Evolutionary conservation across 805 yeast genomes (phyloP).

Genomic region (Candida palmyrensis): DNA sequence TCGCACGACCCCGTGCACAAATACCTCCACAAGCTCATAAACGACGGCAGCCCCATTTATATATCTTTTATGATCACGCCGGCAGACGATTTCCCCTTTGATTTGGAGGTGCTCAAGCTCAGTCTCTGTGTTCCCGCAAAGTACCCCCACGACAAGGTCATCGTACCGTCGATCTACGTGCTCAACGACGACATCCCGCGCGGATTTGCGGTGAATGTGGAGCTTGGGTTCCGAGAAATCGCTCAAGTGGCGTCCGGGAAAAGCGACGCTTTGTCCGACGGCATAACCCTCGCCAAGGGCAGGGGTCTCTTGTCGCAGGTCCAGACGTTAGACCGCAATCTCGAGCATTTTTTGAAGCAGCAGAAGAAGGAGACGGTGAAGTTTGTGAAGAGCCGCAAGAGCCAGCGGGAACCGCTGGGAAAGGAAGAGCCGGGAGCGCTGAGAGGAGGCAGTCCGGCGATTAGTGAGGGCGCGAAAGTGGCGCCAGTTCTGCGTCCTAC

Average conservation of each 20-base stretch:
- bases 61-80: conserved; percentile 47
- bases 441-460: background rate
- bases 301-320: conserved; percentile 52
- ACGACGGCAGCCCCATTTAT: conserved; percentile 20
- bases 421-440: no score
- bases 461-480: background rate
- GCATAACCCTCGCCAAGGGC: conserved; percentile 36
- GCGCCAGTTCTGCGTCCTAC: conserved; percentile 1
- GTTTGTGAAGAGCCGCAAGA: conserved; percentile 34
- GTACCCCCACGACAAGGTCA: conserved; percentile 40
- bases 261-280: conserved; percentile 13
- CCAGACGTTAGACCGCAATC: conserved; percentile 48
- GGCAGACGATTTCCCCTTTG: conserved; percentile 68
- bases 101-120: conserved; percentile 47
- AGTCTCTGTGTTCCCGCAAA: conserved; percentile 49
- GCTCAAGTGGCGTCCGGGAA: conserved; percentile 20
- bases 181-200: conserved; percentile 65
- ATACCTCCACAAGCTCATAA: conserved; percentile 1
- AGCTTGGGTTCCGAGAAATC: conserved; percentile 53
- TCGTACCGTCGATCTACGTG: conserved; percentile 47
- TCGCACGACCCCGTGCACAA: conserved; percentile 1
- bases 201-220: conserved; percentile 65
- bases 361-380: conserved; percentile 61
- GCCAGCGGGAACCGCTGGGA: background rate
- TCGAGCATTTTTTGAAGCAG: conserved; percentile 54